Base-by-base conservation (phyloP, 176 grass and related monocot genomes). In the Avena sativa region DNA sequence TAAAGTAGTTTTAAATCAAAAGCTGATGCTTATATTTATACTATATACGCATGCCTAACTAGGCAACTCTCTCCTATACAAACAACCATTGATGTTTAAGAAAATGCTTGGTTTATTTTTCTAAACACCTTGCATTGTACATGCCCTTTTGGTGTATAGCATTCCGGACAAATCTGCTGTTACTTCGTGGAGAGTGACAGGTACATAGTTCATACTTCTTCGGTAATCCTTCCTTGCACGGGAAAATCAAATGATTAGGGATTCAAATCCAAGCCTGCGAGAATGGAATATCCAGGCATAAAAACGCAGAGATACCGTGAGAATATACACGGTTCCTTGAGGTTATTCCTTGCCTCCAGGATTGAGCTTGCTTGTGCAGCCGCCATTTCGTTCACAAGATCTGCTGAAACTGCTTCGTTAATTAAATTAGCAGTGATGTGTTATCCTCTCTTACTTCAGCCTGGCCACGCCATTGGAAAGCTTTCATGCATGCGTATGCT, bases 261-360 rank as follows among this genome's bases (percentile, higher is more conserved):
- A 59, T 17, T 80, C 21, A 81, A 83, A 56, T 36, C 43, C 17
- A 67, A 12, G 0, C 46, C 26, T 79, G 10, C 57, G 21, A 30
- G 67, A 19, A 84, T 26, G 85, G 89, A 87, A 91, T 91, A 84
- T 91, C 58, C 89, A 83, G 12, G 79, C 28, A 83, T 53, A 83
- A 90, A 8, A 65, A 10, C 65, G 23, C 48, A 2, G 12, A 38
- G 80, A 67, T 91, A 36, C 89, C 73, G 4, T 3, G 6, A 40
- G 85, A 73, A 87, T 83, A 87, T 67, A 79, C 63, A 72, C 43
- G 15, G 77, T 86, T 52, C 79, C 40, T 8, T 36, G 8, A 17
- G 1, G 56, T 87, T 83, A 80, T 84, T 75, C 89, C 80, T 83
- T 55, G 64, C 36, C 72, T 12, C 21, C n/a, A 19, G 9, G 66